Evolutionary conservation across 106 monocot species (phyloP), one percentile per base, ranked within the genome.

Genomic region (Xerophyta viscosa): DNA sequence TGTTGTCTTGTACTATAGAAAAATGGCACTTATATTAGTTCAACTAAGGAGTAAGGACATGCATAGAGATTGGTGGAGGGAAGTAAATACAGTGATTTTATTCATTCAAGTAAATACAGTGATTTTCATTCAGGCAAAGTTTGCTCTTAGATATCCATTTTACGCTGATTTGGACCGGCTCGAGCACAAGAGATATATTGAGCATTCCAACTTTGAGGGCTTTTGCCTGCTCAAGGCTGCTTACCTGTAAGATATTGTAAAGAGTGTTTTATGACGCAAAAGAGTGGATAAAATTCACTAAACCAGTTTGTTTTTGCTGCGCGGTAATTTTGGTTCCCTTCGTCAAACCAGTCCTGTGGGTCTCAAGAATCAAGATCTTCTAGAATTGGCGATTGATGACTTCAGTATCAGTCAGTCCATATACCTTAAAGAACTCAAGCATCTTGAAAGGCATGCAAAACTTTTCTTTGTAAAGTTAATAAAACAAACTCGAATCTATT

Each of bases 101-200:
- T n/a, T n/a, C n/a, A n/a, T n/a, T n/a, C n/a, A n/a, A n/a, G n/a
- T n/a, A n/a, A n/a, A n/a, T n/a, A n/a, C n/a, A n/a, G 33, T 11
- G 5, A 36, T 36, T 11, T 41, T 19, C 20, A 63, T 66, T 65
- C 67, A 98, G 98, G 79, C 70, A 27, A 68, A 89, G 48, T 65
- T 79, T 72, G 66, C 66, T 36, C 68, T 98, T 21, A 78, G 61
- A 37, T 77, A 71, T 68, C 90, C 82, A 8, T 75, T 66, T 22
- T 77, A 77, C 64, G 56, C 72, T 18, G 65, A 66, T 56, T 55
- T 98, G 74, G 86, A 90, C 18, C 82, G 89, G 9, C 42, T 82
- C 33, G 86, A 82, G 30, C 98, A 90, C 79, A 98, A 72, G 66
- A 86, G 71, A 58, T 77, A 73, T 48, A 98, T 90, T 63, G 81